Base-by-base conservation (phyloP, 208 protist species). In the Leishmania gerbilli region DNA sequence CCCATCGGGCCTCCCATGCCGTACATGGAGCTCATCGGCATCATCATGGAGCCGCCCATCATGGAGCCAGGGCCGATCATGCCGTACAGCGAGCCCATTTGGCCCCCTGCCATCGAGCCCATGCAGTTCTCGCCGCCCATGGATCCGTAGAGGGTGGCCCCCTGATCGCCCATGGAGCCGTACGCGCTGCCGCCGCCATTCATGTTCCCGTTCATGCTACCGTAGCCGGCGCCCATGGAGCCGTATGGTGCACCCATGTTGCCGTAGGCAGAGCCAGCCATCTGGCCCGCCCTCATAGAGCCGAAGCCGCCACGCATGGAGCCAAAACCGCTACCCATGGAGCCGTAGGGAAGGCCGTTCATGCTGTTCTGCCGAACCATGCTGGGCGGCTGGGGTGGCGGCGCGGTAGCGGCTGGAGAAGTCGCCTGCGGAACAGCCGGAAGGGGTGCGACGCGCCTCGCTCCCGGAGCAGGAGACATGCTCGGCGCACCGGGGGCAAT, bases 21-120 rank as follows among this genome's bases (percentile, higher is more conserved):
- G 77, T 82, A 88, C 77, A 91, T 84, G n/a, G 79, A 82, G 71
- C 84, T 53, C 78, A 85, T 82, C 17, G 60, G 49, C 71, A 76
- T 76, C 49, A 76, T 37, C n/a, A 58, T 76, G 49, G 49, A 17
- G 47, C 87, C 81, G 64, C 78, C 80, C 76, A 79, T 85, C 67
- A 76, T 71, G 42, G 71, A 74, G 51, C 77, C 67, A 11, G 76
- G 34, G 11, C 64, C 68, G 37, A 1, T 49, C 71, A 55, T 60
- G 65, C 87, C 83, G 83, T 87, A 87, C 71, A 80, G 62, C 4
- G 79, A 79, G n/a, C 53, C 56, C 11, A 9, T 60, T 8, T 49
- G 24, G 19, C 49, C 49, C 4, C 49, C 49, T 72, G 45, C 34
- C 79, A 51, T 31, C 37, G 62, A 67, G 74, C 49, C 71, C 60